Conservation (phyloP, 139 green algal species). For the Gonium pectorale region DNA sequence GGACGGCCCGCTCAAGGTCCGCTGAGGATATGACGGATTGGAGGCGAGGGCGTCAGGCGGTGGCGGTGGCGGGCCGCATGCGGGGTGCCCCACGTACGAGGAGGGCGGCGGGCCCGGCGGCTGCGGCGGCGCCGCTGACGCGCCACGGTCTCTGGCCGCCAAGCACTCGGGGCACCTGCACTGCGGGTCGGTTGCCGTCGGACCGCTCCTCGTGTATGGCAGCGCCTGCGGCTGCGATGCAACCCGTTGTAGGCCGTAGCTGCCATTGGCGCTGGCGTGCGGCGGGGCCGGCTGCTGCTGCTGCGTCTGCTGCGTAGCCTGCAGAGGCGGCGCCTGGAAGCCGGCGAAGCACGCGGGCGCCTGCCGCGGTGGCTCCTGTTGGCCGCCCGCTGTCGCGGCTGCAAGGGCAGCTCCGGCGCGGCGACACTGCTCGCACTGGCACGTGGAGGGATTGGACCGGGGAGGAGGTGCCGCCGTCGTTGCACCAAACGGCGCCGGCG, state of each 20-base stretch:
- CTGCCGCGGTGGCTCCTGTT: no score
- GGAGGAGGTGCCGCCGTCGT: neutral
- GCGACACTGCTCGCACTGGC: constrained; percentile 2
- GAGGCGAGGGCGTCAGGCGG: neutral
- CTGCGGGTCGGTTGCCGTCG: neutral
- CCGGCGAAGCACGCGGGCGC: neutral
- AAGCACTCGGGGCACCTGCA: neutral
- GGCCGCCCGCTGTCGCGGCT: neutral
- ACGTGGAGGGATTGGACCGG: neutral
- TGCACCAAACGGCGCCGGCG: neutral
- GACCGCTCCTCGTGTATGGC: neutral
- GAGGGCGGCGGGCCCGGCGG: neutral
- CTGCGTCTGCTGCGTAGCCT: neutral
- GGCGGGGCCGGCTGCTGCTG: neutral
- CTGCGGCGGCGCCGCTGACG: neutral
- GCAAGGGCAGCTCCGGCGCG: neutral
- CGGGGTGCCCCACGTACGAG: no score
- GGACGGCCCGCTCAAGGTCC: neutral
- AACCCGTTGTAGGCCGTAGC: neutral
- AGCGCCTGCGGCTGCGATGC: neutral
- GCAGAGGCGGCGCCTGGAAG: neutral
- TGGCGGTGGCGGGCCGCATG: neutral
- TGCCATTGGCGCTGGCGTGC: neutral
- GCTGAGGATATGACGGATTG: neutral
- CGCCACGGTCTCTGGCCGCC: no score